These are phyloP conservation scores for Diddensiella santjacobensis DNA, from an alignment of 805 yeast genomes.

Conservation along the genomic window DNA sequence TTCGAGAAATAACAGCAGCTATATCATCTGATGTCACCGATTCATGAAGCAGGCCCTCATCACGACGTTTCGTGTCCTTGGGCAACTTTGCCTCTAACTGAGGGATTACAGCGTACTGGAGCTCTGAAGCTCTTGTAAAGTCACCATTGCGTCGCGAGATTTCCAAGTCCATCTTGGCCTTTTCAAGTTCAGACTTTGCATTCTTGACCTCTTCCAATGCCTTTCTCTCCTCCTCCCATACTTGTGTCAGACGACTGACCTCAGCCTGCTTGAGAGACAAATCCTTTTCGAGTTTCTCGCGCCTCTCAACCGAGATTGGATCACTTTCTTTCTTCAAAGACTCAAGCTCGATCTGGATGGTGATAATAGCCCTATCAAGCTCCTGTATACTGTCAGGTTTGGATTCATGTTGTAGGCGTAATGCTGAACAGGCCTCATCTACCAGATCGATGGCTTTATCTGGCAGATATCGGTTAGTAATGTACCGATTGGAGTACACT, in stretches of 20 bases:
- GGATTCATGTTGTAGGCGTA: conserved; percentile 92
- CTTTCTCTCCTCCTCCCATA: conserved; percentile 82
- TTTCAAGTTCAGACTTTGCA: conserved; percentile 79
- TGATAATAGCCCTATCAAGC: conserved; percentile 84
- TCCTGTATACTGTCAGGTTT: conserved; percentile 93
- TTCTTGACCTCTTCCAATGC: conserved; percentile 73
- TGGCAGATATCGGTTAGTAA: conserved; percentile 86
- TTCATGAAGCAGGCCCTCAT: conserved; percentile 67
- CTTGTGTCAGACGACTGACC: conserved; percentile 62
- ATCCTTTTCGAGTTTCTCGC: conserved; percentile 66
- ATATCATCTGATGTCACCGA: conserved; percentile 93
- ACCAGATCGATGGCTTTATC: conserved; percentile 96
- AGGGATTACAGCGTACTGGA: conserved; percentile 86
- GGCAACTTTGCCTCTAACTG: conserved; percentile 62
- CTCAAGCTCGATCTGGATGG: conserved; percentile 91
- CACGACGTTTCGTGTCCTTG: conserved; percentile 45
- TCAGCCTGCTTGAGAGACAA: conserved; percentile 62
- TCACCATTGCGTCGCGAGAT: conserved; percentile 79
- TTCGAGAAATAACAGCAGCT: conserved; percentile 83
- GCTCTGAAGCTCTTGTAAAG: conserved; percentile 82
- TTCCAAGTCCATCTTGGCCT: conserved; percentile 78
- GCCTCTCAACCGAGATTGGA: conserved; percentile 73
- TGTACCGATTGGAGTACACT: conserved; percentile 80
- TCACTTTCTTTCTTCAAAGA: conserved; percentile 92
- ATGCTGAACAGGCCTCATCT: conserved; percentile 95